A percentile compares a stretch with the other conserved stretches of the same genome.
These are phyloP conservation scores for Solanum habrochaites DNA, from an alignment of 257 asterid species.

Conservation along the genomic window DNA sequence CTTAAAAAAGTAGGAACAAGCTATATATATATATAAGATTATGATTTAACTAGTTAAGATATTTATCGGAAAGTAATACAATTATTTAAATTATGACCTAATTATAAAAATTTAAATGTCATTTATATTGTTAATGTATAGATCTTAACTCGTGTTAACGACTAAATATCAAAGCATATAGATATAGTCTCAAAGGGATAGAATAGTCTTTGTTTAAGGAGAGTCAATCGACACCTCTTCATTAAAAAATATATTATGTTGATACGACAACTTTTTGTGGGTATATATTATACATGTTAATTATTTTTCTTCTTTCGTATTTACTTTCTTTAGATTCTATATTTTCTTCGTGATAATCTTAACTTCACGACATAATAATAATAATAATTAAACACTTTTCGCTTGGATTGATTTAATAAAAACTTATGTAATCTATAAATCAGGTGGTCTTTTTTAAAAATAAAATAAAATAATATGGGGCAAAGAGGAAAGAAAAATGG, in stretches of 20 bases:
- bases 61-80: neutral
- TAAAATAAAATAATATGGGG: too few species aligned
- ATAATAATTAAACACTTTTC: neutral
- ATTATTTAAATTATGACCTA: neutral
- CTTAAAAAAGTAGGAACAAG: neutral
- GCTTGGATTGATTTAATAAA: neutral
- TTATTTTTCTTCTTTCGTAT: neutral
- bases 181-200: neutral
- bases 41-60: neutral
- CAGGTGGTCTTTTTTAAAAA: too few species aligned
- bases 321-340: neutral
- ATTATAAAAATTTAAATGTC: neutral
- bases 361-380: neutral
- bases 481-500: too few species aligned
- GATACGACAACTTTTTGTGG: too few species aligned
- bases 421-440: too few species aligned
- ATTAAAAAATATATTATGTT: too few species aligned
- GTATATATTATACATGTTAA: neutral
- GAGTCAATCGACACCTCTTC: neutral
- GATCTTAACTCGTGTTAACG: neutral
- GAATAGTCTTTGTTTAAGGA: neutral
- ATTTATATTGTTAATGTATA: neutral
- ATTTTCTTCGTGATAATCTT: fast-evolving
- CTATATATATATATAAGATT: neutral
- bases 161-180: neutral